Base-by-base conservation (phyloP, 2,329 filamentous ascomycete species). In the Hypoxylon sp. region DNA sequence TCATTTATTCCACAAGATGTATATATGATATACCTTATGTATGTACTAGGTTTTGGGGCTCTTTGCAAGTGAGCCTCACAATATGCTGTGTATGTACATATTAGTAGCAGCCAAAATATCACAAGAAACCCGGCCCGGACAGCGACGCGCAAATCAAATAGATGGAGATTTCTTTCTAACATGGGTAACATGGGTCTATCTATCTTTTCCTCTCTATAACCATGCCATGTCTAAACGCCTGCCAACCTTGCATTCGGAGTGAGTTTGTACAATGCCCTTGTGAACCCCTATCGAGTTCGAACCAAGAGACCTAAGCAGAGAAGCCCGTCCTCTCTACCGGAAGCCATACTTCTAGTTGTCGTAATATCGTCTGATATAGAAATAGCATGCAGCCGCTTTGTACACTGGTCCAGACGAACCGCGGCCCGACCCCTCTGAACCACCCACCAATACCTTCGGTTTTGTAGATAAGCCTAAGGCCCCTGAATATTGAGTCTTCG, bases 381-480 rank as follows among this genome's bases (percentile, higher is more conserved):
- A 98, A 93, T 72, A 98, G 81, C 94, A 98, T 98, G 65, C 92
- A 96, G 37, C 93, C 91, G 70, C 91, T 97, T 79, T 99, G 95
- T 55, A 98, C 91, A 70, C 94, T 97, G 18, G 95, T 99, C 95
- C 95, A 99, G 11, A 98, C 91, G 55, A 89, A 89, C 50, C 95
- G 86, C 1, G 95, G 95, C 0, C 94, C 94, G 1, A 99, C 94
- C 21, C 95, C 95, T 55, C 95, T 86, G 76, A 99, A 99, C 88
- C 92, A 96, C 1, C 95, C 96, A 2, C 84, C 84, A 13, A 98
- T 67, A 1, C 95, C 95, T 76, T 99, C 95, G 4, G 89, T 91
- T 65, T 85, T 87, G 77, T 98, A 99, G 68, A 99, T 96, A 64
- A 97, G 83, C 67, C 83, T 87, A 31, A 99, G 77, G 1, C 94